Evolutionary conservation across 2,329 filamentous ascomycete species (phyloP), one percentile per base, ranked within the genome.

Genomic region (Paraphoma chrysanthemicola): DNA sequence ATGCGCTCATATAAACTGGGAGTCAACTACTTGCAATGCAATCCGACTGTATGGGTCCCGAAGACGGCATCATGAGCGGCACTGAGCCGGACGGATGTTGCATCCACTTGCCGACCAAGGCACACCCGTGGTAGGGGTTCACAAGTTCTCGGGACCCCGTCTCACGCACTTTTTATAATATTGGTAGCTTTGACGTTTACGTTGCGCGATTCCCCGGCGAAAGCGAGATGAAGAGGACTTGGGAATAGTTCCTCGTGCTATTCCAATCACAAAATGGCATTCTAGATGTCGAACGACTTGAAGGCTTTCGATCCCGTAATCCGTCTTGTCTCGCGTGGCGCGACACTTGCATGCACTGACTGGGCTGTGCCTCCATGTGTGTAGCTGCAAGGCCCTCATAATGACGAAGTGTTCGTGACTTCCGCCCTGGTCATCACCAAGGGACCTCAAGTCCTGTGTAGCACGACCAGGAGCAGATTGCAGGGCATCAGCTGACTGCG

Each of bases 21-120:
- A 51, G 44, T 54, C n/a, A 17, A 52, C 53, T 52, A 62, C 29
- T 17, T n/a, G 48, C 56, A 60, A 55, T 39, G 8, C 11, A 17
- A 17, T 28, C 44, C 44, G 29, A 46, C 28, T 16, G 28, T 31
- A 16, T 46, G 44, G 44, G 8, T 46, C 44, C 23, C 6, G 14
- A 31, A 16, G 23, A 46, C 28, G 44, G 28, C 42, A 14, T 44
- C 18, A 28, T 16, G 42, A 14, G 28, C 18, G 42, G 42, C 44
- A 30, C 28, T 46, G 44, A 30, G 28, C 5, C 28, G 7, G 10
- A 46, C 23, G 16, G 44, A 46, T 33, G 44, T 31, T 46, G 29
- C 12, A 46, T 31, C 23, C 28, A 3, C 23, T 46, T 33, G 29
- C 44, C 11, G 29, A 31, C 14, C 44, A 46, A 30, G 14, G 42